phyloP scores from a whole-genome alignment of 306 rosid genomes.

The Mimosa pudica region DNA sequence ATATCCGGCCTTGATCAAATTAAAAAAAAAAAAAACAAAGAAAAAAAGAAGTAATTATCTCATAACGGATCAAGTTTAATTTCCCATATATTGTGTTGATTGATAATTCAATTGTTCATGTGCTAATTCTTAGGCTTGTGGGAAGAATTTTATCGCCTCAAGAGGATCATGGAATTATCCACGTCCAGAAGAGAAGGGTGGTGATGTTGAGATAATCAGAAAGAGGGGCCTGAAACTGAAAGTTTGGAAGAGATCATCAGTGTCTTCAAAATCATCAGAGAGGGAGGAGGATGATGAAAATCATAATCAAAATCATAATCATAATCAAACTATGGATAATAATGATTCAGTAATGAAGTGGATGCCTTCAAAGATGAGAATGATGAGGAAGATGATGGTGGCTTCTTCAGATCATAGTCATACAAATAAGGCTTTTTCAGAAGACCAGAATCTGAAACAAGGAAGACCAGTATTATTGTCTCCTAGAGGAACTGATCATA shows the following conservation, averaged over 20 bases:
- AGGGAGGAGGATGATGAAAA: slow-evolving; percentile 31
- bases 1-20: too few species aligned
- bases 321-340: slow-evolving; percentile 9
- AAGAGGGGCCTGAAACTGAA: slow-evolving; percentile 39
- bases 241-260: slow-evolving; percentile 43
- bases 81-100: too few species aligned
- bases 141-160: slow-evolving; percentile 30
- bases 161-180: slow-evolving; percentile 56
- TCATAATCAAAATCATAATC: not conserved
- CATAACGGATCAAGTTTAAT: too few species aligned
- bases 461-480: slow-evolving; percentile 36
- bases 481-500: slow-evolving; percentile 36
- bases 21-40: too few species aligned
- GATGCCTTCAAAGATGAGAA: slow-evolving; percentile 83
- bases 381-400: slow-evolving; percentile 63
- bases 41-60: too few species aligned
- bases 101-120: not conserved
- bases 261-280: not conserved
- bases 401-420: slow-evolving; percentile 42
- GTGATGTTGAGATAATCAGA: slow-evolving; percentile 13
- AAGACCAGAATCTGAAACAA: slow-evolving; percentile 32
- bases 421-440: slow-evolving; percentile 2
- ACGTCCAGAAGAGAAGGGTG: slow-evolving; percentile 3
- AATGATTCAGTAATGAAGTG: slow-evolving; percentile 53
- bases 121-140: not conserved